Evolutionary conservation across 306 rosid species (phyloP).

Genomic region (Cicer yamashitae): DNA sequence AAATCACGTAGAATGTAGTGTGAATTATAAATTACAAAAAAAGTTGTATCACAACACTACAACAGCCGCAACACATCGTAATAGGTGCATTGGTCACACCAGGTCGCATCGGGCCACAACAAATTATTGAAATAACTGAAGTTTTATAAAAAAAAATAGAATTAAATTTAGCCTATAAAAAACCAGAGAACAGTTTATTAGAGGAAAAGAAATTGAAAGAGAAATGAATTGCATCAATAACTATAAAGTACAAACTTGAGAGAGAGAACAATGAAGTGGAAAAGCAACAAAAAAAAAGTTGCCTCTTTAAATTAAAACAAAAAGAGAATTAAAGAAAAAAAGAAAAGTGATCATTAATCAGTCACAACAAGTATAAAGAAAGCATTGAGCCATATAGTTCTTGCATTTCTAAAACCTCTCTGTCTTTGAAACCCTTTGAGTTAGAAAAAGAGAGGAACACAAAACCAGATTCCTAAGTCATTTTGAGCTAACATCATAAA

Average conservation of each 20-base stretch:
- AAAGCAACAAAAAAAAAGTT: constrained; percentile 47
- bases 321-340: constrained; percentile 42
- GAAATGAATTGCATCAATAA: constrained; percentile 44
- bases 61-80: no score
- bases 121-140: neutral
- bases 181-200: neutral
- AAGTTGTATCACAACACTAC: no score
- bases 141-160: neutral
- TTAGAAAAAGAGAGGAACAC: neutral
- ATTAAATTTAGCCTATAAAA: no score
- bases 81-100: no score
- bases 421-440: constrained; percentile 29
- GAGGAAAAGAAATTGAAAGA: constrained; percentile 30
- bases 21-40: no score
- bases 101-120: no score
- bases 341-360: constrained; percentile 32
- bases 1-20: no score
- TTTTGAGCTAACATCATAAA: no score
- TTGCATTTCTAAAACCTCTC: constrained; percentile 57
- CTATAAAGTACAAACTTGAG: constrained; percentile 34
- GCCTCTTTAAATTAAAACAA: constrained; percentile 50
- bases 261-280: constrained; percentile 47
- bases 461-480: neutral
- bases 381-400: constrained; percentile 48
- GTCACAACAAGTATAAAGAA: constrained; percentile 67